These are phyloP conservation scores for Geotrichum citri-aurantii DNA, from an alignment of 1,139 yeast genomes.

Conservation along the genomic window DNA sequence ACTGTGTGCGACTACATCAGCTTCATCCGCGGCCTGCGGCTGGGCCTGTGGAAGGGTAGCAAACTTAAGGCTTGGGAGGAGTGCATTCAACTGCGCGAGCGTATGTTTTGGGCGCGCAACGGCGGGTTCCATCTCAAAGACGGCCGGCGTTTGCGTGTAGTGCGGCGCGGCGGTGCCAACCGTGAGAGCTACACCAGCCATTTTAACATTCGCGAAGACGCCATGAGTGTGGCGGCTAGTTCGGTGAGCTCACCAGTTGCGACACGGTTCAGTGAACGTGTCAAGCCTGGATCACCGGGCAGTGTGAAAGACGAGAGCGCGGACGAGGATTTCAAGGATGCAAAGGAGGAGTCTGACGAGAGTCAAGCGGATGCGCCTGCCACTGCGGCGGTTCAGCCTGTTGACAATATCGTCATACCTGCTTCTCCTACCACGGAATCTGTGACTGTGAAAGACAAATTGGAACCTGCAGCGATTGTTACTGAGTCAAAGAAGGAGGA, in stretches of 20 bases:
- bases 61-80: constrained; percentile 54
- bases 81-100: constrained; percentile 49
- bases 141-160: neutral
- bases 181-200: neutral
- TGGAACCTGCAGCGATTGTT: neutral
- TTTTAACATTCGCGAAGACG: neutral
- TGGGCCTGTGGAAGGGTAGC: constrained; percentile 48
- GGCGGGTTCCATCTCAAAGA: neutral
- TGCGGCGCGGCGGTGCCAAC: neutral
- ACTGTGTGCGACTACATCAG: constrained; percentile 75
- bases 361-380: neutral
- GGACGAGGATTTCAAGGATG: neutral
- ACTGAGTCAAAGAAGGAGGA: neutral
- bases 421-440: neutral
- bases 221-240: neutral
- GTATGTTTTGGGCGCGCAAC: constrained; percentile 72
- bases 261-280: neutral
- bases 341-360: neutral
- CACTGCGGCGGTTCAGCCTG: neutral
- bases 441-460: too few species aligned
- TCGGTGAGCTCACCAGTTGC: neutral
- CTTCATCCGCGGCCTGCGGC: constrained; percentile 58
- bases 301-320: neutral
- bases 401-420: neutral
- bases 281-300: neutral